Evolutionary conservation across 1,284 basidiomycete species (phyloP), one percentile per base, ranked within the genome.

Genomic region (Xanthoconium separans): DNA sequence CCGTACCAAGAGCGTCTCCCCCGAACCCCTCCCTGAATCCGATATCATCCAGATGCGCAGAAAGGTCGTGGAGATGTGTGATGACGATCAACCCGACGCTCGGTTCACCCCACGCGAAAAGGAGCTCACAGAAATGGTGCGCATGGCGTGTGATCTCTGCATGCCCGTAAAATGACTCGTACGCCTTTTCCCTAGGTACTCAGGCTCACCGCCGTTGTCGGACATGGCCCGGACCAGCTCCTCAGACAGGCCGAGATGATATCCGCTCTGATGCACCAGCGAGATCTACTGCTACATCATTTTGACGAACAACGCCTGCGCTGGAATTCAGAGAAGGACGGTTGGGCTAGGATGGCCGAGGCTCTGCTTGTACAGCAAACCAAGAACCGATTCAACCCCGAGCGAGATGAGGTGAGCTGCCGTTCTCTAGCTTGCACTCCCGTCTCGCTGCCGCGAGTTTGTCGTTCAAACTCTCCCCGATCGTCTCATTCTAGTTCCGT

Each of bases 211-310:
- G 66, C 72, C 50, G 68, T 62, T 54, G 54, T 66, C 63, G 53
- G 74, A 68, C 63, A 76, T 63, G 57, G 71, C 55, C 56, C 73
- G 6, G 64, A 75, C 4, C 87, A 89, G 61, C 70, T 89, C 2
- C 64, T 78, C 22, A 70, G 72, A 43, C 87, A 89, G 60, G 87
- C 87, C 8, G 76, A 79, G 22, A 76, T 77, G 12, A 89, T 89
- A 59, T 72, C 78, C 6, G 68, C 73, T 1, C 68, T 89, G 15
- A 77, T 73, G 2, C 62, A 70, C 16, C 85, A 90, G 58, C 76
- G 83, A n/a, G 79, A 87, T 59, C 77, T 79, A 52, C 60, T 89
- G 12, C 56, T 82, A 2, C 68, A 68, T 18, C 77, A 81, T 47
- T 70, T 75, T 8, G 75, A 79, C 42, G 81, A 85, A 47, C 82